These are phyloP conservation scores for Aquanectria penicillioides DNA, from an alignment of 2,329 filamentous ascomycete species.

Conservation along the genomic window DNA sequence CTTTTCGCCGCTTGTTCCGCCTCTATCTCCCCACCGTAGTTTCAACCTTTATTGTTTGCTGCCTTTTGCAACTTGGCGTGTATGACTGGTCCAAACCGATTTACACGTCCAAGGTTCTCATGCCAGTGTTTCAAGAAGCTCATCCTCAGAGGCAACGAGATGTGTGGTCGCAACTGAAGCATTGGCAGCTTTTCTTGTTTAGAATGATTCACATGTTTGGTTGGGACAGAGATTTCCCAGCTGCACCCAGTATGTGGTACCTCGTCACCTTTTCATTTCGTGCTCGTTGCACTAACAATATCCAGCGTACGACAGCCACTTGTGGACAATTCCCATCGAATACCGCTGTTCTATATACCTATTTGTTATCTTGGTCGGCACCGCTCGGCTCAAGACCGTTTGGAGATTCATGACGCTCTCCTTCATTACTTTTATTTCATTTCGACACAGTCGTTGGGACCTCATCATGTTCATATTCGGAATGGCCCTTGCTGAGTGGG, in stretches of 20 bases:
- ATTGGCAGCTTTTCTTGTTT: too few species aligned
- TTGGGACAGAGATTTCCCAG: conserved; percentile 51
- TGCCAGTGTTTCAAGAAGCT: conserved; percentile 50
- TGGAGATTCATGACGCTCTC: conserved; percentile 55
- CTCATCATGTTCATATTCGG: conserved; percentile 64
- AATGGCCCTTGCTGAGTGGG: conserved; percentile 64
- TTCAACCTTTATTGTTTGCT: conserved; percentile 60
- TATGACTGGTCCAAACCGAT: conserved; percentile 61
- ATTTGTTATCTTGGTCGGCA: conserved; percentile 62
- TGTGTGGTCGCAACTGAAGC: too few species aligned
- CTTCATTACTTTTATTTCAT: conserved; percentile 55
- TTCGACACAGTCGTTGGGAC: conserved; percentile 62
- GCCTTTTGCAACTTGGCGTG: conserved; percentile 55
- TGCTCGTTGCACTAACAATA: conserved; percentile 48
- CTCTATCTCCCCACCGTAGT: conserved; percentile 61
- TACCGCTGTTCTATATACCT: conserved; percentile 67
- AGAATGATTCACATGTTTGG: too few species aligned
- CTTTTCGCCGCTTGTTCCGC: conserved; percentile 62
- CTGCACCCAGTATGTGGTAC: conserved; percentile 48
- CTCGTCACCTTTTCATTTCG: conserved; percentile 60
- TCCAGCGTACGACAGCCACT: conserved; percentile 62
- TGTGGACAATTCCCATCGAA: conserved; percentile 73
- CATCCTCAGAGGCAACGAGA: conserved; percentile 53
- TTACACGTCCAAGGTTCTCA: too few species aligned
- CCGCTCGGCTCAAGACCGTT: conserved; percentile 54